phyloP scores from a whole-genome alignment of 1,139 yeast species.

The Yamadazyma conglobata region DNA sequence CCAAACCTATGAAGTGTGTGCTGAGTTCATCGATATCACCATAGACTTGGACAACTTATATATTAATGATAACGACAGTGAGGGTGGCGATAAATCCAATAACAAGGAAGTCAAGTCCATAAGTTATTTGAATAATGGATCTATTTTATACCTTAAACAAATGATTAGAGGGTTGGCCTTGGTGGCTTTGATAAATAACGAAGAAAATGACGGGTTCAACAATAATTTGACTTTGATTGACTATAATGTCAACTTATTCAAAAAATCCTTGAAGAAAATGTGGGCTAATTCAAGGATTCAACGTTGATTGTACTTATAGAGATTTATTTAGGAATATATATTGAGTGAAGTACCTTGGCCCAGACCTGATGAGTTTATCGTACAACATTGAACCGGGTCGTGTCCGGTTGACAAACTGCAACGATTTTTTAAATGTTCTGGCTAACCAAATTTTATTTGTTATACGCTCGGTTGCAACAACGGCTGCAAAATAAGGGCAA shows the following conservation, averaged over 20 bases:
- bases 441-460: too few relatives aligned
- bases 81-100: conserved; percentile 3
- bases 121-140: conserved; percentile 77
- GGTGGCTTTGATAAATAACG: conserved; percentile 77
- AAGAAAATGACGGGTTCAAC: conserved; percentile 42
- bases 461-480: too few relatives aligned
- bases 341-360: too few relatives aligned
- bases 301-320: too few relatives aligned
- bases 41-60: conserved; percentile 80
- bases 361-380: too few relatives aligned
- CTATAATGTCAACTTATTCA: conserved; percentile 81
- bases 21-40: conserved; percentile 93
- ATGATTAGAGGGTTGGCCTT: conserved; percentile 92
- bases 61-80: conserved; percentile 32
- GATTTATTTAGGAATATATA: too few relatives aligned
- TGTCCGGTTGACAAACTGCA: too few relatives aligned
- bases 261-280: conserved; percentile 73
- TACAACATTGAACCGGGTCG: too few relatives aligned
- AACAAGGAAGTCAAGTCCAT: conserved; percentile 55
- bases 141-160: conserved; percentile 76
- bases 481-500: too few relatives aligned
- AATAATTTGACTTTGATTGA: conserved; percentile 73
- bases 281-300: conserved; percentile 49
- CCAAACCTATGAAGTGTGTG: conserved; percentile 93
- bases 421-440: too few relatives aligned